These are phyloP conservation scores for Arthrobotrys conoides DNA, from an alignment of 2,329 filamentous ascomycete genomes.

Conservation along the genomic window DNA sequence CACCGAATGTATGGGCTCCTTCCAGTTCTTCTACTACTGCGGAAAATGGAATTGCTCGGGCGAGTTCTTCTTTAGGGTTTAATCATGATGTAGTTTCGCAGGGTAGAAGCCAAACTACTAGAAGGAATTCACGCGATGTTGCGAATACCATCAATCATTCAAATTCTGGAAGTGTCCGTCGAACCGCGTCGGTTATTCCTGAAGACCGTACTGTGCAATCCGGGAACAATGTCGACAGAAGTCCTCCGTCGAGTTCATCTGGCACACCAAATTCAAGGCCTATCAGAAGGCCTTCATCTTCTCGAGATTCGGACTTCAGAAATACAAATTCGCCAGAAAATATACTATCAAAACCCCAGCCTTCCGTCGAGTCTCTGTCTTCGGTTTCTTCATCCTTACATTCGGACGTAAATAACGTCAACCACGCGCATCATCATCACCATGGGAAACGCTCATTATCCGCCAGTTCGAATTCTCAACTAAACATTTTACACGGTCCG, in stretches of 20 bases:
- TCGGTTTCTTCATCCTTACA: slow-evolving; percentile 46
- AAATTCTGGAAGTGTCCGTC: slow-evolving; percentile 20
- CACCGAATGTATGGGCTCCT: slow-evolving; percentile 12
- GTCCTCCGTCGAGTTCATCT: slow-evolving; percentile 22
- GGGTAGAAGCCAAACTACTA: not conserved
- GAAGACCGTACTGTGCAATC: slow-evolving; percentile 37
- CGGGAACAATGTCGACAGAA: not conserved
- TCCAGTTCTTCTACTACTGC: not conserved
- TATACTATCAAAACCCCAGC: slow-evolving; percentile 29
- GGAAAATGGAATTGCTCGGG: slow-evolving; percentile 15
- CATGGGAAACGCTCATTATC: slow-evolving; percentile 46
- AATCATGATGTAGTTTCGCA: slow-evolving; percentile 32
- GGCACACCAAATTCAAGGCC: slow-evolving; percentile 27
- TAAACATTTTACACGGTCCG: slow-evolving; percentile 32
- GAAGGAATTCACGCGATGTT: slow-evolving; percentile 45
- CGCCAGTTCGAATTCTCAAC: slow-evolving; percentile 25
- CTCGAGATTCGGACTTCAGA: slow-evolving; percentile 31
- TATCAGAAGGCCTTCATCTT: slow-evolving; percentile 24
- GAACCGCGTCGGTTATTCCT: slow-evolving; percentile 45
- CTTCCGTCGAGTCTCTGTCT: slow-evolving; percentile 53
- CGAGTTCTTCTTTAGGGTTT: slow-evolving; percentile 47
- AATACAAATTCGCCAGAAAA: slow-evolving; percentile 35
- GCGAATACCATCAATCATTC: slow-evolving; percentile 6
- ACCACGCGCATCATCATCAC: not conserved
- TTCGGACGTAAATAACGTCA: slow-evolving; percentile 32